Percentiles rank a stretch among this genome's conserved stretches.
Conservation (phyloP, 2,329 filamentous ascomycete genomes). For the Malbranchea zuffiana region DNA sequence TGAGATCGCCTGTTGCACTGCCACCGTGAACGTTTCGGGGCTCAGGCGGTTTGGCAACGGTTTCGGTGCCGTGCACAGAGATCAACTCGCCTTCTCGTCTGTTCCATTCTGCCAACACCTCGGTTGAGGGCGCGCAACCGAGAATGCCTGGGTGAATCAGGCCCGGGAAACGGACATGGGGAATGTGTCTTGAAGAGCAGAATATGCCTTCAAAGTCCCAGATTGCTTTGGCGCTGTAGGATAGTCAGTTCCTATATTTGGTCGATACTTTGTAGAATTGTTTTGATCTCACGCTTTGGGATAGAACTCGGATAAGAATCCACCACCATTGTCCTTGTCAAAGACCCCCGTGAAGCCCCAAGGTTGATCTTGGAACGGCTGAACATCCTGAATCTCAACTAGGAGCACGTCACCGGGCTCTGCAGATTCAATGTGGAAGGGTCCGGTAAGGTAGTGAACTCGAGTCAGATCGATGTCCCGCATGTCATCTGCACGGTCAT, state of each 20-base stretch:
- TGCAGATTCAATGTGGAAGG: constrained; percentile 75
- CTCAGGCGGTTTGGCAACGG: constrained; percentile 68
- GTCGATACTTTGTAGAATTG: constrained; percentile 30
- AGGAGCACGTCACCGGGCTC: constrained; percentile 75
- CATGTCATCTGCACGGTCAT: constrained; percentile 81
- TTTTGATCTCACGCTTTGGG: constrained; percentile 55
- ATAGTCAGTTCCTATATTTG: neutral
- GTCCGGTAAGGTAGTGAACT: constrained; percentile 80
- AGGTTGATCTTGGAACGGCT: constrained; percentile 72
- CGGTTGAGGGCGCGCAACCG: constrained; percentile 71
- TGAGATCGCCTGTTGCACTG: constrained; percentile 44
- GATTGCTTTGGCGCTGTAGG: constrained; percentile 52
- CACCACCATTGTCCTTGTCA: constrained; percentile 68
- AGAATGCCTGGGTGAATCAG: constrained; percentile 87
- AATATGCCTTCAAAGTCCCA: constrained; percentile 71
- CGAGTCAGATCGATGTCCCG: constrained; percentile 72
- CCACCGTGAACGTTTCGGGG: constrained; percentile 64
- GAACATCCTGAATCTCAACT: constrained; percentile 86
- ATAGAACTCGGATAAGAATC: constrained; percentile 79
- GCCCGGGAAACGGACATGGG: constrained; percentile 75
- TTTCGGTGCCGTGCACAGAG: constrained; percentile 48
- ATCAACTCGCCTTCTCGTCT: constrained; percentile 71
- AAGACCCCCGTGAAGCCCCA: constrained; percentile 90
- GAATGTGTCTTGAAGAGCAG: constrained; percentile 77
- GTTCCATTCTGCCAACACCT: constrained; percentile 75